phyloP scores from a whole-genome alignment of 371 early-diverging fungal genomes.

The Apophysomyces elegans region DNA sequence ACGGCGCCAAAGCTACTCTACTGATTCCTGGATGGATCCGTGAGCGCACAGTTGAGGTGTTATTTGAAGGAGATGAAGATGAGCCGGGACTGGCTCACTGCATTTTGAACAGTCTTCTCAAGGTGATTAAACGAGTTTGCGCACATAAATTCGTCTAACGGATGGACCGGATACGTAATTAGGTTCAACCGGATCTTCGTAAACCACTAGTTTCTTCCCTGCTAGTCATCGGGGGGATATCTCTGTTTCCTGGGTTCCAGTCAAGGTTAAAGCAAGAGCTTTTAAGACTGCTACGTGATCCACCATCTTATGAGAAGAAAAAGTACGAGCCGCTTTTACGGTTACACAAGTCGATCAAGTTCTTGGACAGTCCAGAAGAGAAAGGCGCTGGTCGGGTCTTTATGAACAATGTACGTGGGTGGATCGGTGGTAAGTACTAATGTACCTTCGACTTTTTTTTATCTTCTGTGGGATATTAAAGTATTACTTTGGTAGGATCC shows the following conservation, averaged over 20 bases:
- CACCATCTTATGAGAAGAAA: constrained; percentile 45
- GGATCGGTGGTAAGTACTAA: constrained; percentile 73
- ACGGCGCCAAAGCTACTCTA: constrained; percentile 57
- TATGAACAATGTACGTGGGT: constrained; percentile 68
- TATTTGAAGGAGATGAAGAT: constrained; percentile 85
- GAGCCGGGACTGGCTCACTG: constrained; percentile 63
- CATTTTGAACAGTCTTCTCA: constrained; percentile 65
- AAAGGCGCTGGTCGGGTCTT: constrained; percentile 63
- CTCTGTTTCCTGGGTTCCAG: constrained; percentile 77
- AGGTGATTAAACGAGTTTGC: constrained; percentile 30
- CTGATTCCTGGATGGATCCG: constrained; percentile 88
- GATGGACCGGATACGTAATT: constrained; percentile 10
- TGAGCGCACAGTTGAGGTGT: constrained; percentile 80
- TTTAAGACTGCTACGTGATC: constrained; percentile 49
- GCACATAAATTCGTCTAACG: background rate
- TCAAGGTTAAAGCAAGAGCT: constrained; percentile 68
- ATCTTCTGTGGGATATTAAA: background rate
- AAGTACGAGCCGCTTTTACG: constrained; percentile 33
- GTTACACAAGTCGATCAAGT: constrained; percentile 36
- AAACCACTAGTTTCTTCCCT: constrained; percentile 67
- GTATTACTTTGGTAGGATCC: constrained; percentile 50
- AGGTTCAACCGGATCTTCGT: constrained; percentile 75
- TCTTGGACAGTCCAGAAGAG: constrained; percentile 44
- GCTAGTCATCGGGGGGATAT: constrained; percentile 80
- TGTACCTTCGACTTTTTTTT: background rate